Evolutionary conservation across 2,329 filamentous ascomycete species (phyloP), one percentile per base, ranked within the genome.

Genomic region (Helicocarpus griseus): DNA sequence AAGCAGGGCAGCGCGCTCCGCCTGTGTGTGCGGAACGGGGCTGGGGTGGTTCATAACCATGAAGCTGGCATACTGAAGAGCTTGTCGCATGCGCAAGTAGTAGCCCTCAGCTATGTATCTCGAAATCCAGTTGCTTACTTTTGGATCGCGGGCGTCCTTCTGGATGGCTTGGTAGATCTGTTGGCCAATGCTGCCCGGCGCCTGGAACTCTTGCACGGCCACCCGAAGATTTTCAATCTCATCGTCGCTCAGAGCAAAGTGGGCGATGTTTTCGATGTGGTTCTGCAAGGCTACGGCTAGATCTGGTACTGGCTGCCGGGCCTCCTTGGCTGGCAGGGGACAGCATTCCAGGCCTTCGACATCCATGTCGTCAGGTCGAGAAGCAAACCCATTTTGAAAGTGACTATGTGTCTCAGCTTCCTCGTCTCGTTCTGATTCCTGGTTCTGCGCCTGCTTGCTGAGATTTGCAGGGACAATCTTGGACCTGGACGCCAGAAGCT

Each of bases 91-190:
- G 45, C 26, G 24, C 45, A 33, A 5, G 41, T 24, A 48, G 17
- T 17, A 33, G 17, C 13, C 13, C 45, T 33, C 5, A 21, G 45
- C 11, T 21, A 48, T 33, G 29, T 35, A 35, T 33, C n/a, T 38
- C 45, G 45, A 33, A 21, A 17, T 13, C 48, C 48, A 50, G 38
- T 43, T 50, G 48, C 29, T 28, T 29, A 50, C 48, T 4, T 50
- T 19, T 29, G 48, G 48, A 33, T 50, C 48, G 17, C 29, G 19
- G 35, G 48, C 36, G n/a, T 24, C 17, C 28, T 50, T 17, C 48
- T 5, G 28, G 35, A 41, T 19, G 8, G 28, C 28, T 31, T 36
- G 24, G 14, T 43, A 36, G 36, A 50, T 5, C 22, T 41, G n/a
- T 14, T 28, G 48, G 36, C 48, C 48, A 43, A 43, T 28, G 36